phyloP scores from a whole-genome alignment of 78 protist species.

The Dictyostelium brefeldianum region DNA sequence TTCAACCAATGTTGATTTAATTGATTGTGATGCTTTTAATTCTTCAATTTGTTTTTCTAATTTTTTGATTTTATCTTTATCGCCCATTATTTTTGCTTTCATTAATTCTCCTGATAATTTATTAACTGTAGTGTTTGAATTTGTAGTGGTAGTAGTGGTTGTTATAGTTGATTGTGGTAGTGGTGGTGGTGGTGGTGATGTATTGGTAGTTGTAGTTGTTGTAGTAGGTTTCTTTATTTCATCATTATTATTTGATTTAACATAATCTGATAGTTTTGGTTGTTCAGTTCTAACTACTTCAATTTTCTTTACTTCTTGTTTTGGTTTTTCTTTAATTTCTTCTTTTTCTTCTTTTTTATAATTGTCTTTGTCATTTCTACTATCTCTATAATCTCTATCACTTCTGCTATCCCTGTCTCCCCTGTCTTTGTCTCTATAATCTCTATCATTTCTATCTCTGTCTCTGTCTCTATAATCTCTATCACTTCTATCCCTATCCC shows the following conservation, averaged over 20 bases:
- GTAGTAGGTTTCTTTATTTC: neutral
- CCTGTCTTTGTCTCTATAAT: neutral
- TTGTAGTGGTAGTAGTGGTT: neutral
- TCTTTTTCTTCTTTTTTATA: neutral
- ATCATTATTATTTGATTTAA: neutral
- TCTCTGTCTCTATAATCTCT: neutral
- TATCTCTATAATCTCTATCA: neutral
- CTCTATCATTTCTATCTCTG: neutral
- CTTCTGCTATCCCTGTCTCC: neutral
- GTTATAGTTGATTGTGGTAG: neutral
- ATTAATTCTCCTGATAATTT: constrained; percentile 58
- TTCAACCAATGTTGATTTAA: neutral
- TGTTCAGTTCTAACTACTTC: constrained; percentile 56
- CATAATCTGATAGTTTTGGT: constrained; percentile 22
- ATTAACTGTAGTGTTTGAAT: neutral
- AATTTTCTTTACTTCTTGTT: neutral
- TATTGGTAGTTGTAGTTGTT: neutral
- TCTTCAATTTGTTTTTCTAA: constrained; percentile 50
- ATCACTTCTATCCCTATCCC: constrained; percentile 40
- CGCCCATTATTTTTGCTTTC: constrained; percentile 64
- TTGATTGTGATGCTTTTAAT: neutral
- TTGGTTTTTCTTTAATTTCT: neutral
- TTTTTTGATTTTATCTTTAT: constrained; percentile 15
- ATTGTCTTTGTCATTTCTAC: neutral
- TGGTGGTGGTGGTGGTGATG: neutral